Percentiles rank a stretch among this genome's conserved stretches.
phyloP scores from a whole-genome alignment of 352 stramenopile species.

The Globisporangium cederbergense region DNA sequence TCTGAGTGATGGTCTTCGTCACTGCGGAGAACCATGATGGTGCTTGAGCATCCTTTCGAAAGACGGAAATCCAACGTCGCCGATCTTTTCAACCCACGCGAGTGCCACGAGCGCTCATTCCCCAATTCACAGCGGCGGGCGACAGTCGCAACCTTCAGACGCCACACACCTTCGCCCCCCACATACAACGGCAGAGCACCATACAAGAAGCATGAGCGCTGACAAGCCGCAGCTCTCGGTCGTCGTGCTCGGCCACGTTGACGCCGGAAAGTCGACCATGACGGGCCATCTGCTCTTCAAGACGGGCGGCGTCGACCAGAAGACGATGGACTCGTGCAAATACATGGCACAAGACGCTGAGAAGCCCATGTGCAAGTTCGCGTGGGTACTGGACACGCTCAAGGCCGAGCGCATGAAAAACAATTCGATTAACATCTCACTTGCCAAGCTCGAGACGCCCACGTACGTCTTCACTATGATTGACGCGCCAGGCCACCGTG shows the following conservation, averaged over 20 bases:
- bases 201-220: not conserved
- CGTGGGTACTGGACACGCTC: conserved; percentile 98
- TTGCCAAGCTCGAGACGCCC: conserved; percentile 97
- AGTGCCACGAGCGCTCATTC: not conserved
- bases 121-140: not conserved
- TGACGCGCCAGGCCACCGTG: conserved; percentile 96
- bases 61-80: too few relatives aligned
- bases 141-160: not conserved
- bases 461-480: conserved; percentile 98
- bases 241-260: conserved; percentile 95
- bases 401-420: conserved; percentile 97
- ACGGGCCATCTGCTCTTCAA: conserved; percentile 99
- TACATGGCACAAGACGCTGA: conserved; percentile 95
- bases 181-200: not conserved
- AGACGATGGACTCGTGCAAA: conserved; percentile 98
- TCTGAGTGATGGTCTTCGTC: not conserved
- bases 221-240: conserved; percentile 86
- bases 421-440: conserved; percentile 97
- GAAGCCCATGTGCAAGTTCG: conserved; percentile 98
- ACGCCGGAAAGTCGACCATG: conserved; percentile 98
- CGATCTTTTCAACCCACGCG: conserved; percentile 8
- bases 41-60: too few relatives aligned
- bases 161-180: not conserved
- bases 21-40: too few relatives aligned
- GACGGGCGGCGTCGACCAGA: conserved; percentile 98